A percentile compares a stretch with the other conserved stretches of the same genome.
phyloP scores from a whole-genome alignment of 139 green algal genomes.

The Chlamydomonas sp. region DNA sequence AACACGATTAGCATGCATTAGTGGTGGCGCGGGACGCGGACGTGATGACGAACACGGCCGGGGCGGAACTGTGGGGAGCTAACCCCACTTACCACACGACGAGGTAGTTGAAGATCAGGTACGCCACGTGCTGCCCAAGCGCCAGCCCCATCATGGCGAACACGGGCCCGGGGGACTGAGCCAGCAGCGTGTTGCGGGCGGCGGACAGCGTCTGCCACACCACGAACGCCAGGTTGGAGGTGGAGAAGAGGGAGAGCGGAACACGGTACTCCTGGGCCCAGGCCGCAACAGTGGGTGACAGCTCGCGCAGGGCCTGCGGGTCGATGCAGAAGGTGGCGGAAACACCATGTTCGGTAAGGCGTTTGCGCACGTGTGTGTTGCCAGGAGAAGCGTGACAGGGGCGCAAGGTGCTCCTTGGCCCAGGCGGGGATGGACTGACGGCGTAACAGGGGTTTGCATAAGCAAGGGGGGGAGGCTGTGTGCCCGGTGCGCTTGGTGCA shows the following conservation, averaged over 20 bases:
- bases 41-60: no score
- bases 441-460: neutral
- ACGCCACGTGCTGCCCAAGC: conserved; percentile 64
- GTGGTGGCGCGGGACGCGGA: neutral
- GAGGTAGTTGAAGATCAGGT: conserved; percentile 58
- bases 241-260: conserved; percentile 62
- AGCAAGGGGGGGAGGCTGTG: neutral
- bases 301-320: conserved; percentile 10
- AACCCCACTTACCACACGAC: conserved; percentile 27
- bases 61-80: neutral
- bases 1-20: neutral
- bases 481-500: no score
- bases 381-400: neutral
- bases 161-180: conserved; percentile 53
- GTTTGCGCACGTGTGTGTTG: neutral
- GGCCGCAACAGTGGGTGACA: neutral
- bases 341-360: neutral
- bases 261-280: conserved; percentile 57
- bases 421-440: no score
- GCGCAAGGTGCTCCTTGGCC: neutral
- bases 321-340: neutral
- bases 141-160: conserved; percentile 68
- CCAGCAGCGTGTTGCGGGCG: conserved; percentile 51
- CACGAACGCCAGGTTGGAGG: conserved; percentile 71
- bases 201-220: conserved; percentile 82